Percentiles rank a stretch among this genome's conserved stretches.
Evolutionary conservation across 192 early-diverging fungal genomes (phyloP).

Genomic region (Backusella psychrophila): DNA sequence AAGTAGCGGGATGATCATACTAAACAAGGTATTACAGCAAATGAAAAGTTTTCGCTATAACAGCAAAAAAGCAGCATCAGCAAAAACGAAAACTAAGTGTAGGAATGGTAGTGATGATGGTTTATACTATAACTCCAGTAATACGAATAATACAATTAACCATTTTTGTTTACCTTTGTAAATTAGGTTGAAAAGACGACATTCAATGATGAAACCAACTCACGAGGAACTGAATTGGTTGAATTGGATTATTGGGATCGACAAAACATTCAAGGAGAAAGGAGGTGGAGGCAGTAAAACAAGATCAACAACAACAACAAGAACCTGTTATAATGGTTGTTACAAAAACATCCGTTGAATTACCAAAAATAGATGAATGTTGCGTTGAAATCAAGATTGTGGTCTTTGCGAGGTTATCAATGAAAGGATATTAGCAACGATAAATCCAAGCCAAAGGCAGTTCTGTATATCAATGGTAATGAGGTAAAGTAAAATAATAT

Average conservation of each 20-base stretch:
- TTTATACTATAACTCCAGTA: no score
- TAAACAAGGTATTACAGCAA: not conserved
- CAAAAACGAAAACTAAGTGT: not conserved
- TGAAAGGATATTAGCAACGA: no score
- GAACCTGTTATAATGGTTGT: not conserved
- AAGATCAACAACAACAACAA: not conserved
- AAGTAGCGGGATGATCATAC: not conserved
- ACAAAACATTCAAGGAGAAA: not conserved
- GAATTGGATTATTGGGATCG: not conserved
- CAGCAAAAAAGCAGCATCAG: not conserved
- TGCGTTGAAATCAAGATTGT: not conserved
- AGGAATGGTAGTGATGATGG: no score
- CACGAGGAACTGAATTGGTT: no score
- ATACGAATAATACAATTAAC: not conserved
- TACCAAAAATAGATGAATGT: not conserved
- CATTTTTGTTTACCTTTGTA: not conserved
- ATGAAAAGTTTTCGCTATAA: not conserved
- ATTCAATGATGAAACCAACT: not conserved
- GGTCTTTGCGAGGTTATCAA: not conserved
- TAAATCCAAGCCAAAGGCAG: no score
- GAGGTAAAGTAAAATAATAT: no score
- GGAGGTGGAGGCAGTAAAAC: not conserved
- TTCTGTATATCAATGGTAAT: no score
- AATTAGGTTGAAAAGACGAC: not conserved
- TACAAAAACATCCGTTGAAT: not conserved